Conservation (phyloP, 139 green algal species). For the Astrephomene gubernaculifera region DNA sequence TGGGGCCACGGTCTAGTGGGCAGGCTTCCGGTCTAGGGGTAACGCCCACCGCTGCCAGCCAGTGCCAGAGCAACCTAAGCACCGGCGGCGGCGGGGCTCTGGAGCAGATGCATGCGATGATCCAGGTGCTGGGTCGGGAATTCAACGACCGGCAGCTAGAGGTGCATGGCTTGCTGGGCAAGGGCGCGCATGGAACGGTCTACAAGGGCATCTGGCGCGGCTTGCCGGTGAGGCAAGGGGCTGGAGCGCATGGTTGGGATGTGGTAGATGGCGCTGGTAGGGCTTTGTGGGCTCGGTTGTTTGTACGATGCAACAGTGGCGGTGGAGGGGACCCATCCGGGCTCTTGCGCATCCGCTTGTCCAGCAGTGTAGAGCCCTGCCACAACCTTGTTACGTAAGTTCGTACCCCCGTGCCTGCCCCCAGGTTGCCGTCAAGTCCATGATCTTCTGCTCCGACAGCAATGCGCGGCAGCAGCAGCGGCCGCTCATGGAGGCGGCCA, state of each 20-base stretch:
- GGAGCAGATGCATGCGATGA: constrained; percentile 29
- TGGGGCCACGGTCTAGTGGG: too few relatives aligned
- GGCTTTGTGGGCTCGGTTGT: too few relatives aligned
- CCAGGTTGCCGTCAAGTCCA: constrained; percentile 49
- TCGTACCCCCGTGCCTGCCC: background rate
- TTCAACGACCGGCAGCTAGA: constrained; percentile 44
- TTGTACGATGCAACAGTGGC: too few relatives aligned
- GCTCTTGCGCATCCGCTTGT: too few relatives aligned
- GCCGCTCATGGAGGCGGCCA: constrained; percentile 45
- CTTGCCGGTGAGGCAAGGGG: constrained; percentile 35
- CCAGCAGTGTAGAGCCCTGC: too few relatives aligned
- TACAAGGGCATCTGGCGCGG: constrained; percentile 44
- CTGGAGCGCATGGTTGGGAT: too few relatives aligned
- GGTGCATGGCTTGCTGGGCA: constrained; percentile 37
- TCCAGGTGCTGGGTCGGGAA: background rate
- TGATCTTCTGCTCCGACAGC: constrained; percentile 36
- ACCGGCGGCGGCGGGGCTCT: background rate
- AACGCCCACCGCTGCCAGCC: too few relatives aligned
- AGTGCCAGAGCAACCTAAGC: background rate
- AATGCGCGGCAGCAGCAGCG: constrained; percentile 20
- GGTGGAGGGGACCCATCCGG: too few relatives aligned
- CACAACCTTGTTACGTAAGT: too few relatives aligned
- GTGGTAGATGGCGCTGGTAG: too few relatives aligned
- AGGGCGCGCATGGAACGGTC: constrained; percentile 43
- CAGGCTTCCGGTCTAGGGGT: too few relatives aligned